A percentile compares a stretch with the other conserved stretches of the same genome.
phyloP scores from a whole-genome alignment of 2,329 filamentous ascomycete species.

The Gnomoniopsis smithogilvyi region DNA sequence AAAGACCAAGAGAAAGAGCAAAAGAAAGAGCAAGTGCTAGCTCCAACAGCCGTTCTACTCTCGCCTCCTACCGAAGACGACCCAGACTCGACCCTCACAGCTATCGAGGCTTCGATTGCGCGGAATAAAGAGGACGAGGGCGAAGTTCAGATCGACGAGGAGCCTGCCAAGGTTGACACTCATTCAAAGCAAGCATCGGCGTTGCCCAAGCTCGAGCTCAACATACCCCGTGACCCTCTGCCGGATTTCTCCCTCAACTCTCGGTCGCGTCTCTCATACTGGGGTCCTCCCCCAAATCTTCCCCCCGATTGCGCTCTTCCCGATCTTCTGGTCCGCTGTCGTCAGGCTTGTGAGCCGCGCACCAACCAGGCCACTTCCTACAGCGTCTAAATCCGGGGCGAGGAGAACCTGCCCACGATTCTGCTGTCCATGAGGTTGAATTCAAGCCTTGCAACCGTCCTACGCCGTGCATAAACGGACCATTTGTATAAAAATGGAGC shows the following conservation, averaged over 20 bases:
- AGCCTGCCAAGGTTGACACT: background rate
- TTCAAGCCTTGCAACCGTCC: background rate
- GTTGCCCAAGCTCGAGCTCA: background rate
- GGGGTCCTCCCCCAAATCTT: background rate
- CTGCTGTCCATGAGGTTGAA: background rate
- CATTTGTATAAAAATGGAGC: constrained; percentile 8
- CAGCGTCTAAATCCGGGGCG: background rate
- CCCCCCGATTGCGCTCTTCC: background rate
- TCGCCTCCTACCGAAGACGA: too few relatives aligned
- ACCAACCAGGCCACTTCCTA: background rate
- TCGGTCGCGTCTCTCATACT: background rate
- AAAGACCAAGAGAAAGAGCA: background rate
- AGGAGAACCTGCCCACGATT: background rate
- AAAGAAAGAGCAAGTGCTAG: background rate
- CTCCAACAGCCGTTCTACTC: background rate
- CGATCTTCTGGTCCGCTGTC: background rate
- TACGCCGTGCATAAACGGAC: background rate
- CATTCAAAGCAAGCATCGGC: background rate
- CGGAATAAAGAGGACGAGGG: background rate
- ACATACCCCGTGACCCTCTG: background rate
- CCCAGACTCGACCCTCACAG: too few relatives aligned
- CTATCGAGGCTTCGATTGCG: background rate
- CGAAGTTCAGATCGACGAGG: background rate
- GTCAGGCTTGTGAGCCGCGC: background rate
- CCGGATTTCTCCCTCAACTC: background rate